phyloP scores from a whole-genome alignment of 352 stramenopile species.

The Phytophthora quininea region DNA sequence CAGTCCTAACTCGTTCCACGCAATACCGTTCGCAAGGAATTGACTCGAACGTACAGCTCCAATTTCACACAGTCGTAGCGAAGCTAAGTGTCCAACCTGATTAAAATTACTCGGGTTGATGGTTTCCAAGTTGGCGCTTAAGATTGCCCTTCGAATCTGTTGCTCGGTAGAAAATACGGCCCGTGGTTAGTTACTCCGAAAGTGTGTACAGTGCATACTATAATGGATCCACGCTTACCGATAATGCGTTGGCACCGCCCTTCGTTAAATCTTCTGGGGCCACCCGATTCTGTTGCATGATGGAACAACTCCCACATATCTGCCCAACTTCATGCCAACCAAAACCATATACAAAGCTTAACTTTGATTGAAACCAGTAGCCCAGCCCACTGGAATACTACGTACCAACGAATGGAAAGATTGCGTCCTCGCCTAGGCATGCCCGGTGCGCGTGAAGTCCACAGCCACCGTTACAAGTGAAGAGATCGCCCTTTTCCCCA shows the following conservation, averaged over 20 bases:
- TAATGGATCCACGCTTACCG: slow-evolving; percentile 35
- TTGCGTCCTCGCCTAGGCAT: slow-evolving; percentile 68
- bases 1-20: neutral
- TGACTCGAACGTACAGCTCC: slow-evolving; percentile 39
- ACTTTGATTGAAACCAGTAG: neutral
- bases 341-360: slow-evolving; percentile 3
- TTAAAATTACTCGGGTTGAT: slow-evolving; percentile 70
- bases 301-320: slow-evolving; percentile 74
- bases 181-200: neutral
- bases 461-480: slow-evolving; percentile 67
- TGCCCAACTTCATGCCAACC: slow-evolving; percentile 45
- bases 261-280: slow-evolving; percentile 77
- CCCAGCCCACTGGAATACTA: slow-evolving; percentile 19
- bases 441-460: slow-evolving; percentile 55
- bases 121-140: slow-evolving; percentile 76
- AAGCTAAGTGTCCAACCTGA: slow-evolving; percentile 80
- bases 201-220: neutral
- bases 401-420: slow-evolving; percentile 60
- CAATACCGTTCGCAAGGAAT: neutral
- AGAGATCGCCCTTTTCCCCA: slow-evolving; percentile 51
- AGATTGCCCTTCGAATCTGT: slow-evolving; percentile 68
- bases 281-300: slow-evolving; percentile 71
- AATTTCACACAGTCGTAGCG: slow-evolving; percentile 73
- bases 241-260: slow-evolving; percentile 57
- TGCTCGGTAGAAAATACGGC: slow-evolving; percentile 6